Base-by-base conservation (phyloP, 768 basidiomycete genomes). In the Rhodosporidiobolus odoratus region DNA sequence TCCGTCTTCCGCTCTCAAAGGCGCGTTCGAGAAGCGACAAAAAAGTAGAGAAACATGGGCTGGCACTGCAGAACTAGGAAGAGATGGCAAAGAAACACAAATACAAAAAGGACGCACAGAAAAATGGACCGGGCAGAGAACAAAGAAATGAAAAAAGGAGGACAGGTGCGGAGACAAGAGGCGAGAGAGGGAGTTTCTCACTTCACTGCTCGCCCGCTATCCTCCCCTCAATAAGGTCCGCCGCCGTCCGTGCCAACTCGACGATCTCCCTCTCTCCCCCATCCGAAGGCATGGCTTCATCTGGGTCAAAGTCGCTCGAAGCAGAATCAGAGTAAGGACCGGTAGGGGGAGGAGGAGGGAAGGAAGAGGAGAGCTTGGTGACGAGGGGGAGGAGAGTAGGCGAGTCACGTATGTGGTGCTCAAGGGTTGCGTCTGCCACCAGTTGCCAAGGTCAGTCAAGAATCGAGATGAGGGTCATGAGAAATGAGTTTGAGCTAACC, bases 221-320 rank as follows among this genome's bases (percentile, higher is more conserved):
- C 4, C 84, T 84, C 69, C 92, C 88, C 13, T 95, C 91, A 25
- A 92, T 87, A 75, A 92, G 86, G 75, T 94, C 92, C 63, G 94
- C 80, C 61, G 96, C 96, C 72, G 91, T 85, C 54, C 88, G 83
- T 13, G 89, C 88, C 53, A 98, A 85, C 35, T 88, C 82, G 71
- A 91, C 88, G 73, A 98, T 97, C 82, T 97, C 95, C 45, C 89
- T 88, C 74, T 70, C 72, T 40, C 72, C 72, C 25, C 56, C 65
- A 34, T 77, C 91, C 4, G 87, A 90, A 4, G 87, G 86, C 45
- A 91, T 89, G 21, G 58, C 65, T 34, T 76, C 91, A 4, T 87
- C 91, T 4, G 87, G 86, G 50, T 91, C 89, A 23, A 19, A 45
- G 35, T 67, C 62, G 5, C 27, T 30, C 27, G 27, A 9, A 35